These are phyloP conservation scores for Polygonum aviculare DNA, from an alignment of 148 eudicot genomes.

Conservation along the genomic window DNA sequence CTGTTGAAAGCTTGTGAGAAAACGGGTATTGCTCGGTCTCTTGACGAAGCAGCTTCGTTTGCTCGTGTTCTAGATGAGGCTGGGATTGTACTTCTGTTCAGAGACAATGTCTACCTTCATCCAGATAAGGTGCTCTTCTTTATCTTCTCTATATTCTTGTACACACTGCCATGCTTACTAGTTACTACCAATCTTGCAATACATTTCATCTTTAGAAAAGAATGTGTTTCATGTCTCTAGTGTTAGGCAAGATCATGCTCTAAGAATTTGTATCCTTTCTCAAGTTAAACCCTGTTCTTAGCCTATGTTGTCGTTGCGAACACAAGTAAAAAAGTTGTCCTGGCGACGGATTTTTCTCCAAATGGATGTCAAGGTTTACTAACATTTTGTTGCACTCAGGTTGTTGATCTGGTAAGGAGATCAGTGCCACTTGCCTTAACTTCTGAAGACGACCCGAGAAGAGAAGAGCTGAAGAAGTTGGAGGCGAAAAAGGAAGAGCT, in stretches of 20 bases:
- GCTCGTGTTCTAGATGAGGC: slow-evolving; percentile 76
- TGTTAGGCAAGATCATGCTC: too few relatives aligned
- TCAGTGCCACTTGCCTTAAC: slow-evolving; percentile 87
- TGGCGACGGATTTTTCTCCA: too few relatives aligned
- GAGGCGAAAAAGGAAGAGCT: slow-evolving; percentile 58
- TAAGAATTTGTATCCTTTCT: too few relatives aligned
- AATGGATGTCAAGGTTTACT: background rate
- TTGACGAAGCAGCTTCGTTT: slow-evolving; percentile 51
- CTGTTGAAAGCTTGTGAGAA: slow-evolving; percentile 51
- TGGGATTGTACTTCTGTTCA: slow-evolving; percentile 69
- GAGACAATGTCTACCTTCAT: slow-evolving; percentile 85
- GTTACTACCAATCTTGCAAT: background rate
- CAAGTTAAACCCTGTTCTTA: too few relatives aligned
- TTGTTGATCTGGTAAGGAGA: slow-evolving; percentile 78
- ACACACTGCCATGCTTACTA: background rate
- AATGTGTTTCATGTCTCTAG: background rate
- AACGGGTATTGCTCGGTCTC: slow-evolving; percentile 59
- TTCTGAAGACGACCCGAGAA: slow-evolving; percentile 73
- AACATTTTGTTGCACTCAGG: slow-evolving; percentile 27
- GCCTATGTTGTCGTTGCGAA: too few relatives aligned
- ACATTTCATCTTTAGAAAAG: background rate
- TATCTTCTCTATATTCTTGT: background rate
- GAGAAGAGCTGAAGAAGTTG: slow-evolving; percentile 57
- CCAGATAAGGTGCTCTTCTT: slow-evolving; percentile 60
- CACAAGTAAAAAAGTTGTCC: too few relatives aligned